Conservation (phyloP, 805 yeast species). For the Blastobotrys parvus region DNA sequence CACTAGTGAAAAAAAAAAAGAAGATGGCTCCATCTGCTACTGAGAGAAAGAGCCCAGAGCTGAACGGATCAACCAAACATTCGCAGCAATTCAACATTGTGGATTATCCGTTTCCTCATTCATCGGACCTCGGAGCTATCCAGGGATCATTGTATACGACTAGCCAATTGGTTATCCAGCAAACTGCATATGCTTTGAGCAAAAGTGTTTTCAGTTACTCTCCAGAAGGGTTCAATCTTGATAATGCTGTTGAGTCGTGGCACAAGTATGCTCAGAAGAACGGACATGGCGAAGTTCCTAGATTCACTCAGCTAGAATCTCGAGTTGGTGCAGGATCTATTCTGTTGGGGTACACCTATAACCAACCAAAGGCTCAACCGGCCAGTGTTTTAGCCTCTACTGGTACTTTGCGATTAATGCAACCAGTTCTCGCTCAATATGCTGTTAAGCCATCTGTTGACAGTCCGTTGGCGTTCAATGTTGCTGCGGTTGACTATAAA, state of each 20-base stretch:
- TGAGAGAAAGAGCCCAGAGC: background rate
- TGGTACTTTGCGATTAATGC: constrained; percentile 60
- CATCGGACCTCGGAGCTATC: constrained; percentile 15
- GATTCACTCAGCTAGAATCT: constrained; percentile 48
- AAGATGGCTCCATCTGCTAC: constrained; percentile 1
- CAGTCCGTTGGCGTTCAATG: constrained; percentile 59
- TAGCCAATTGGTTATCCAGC: constrained; percentile 25
- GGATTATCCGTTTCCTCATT: constrained; percentile 6
- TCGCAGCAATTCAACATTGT: background rate
- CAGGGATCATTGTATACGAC: constrained; percentile 19
- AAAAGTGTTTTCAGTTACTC: constrained; percentile 47
- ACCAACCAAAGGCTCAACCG: constrained; percentile 20
- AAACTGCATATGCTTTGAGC: constrained; percentile 27
- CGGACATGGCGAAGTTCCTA: constrained; percentile 51
- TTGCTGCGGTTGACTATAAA: constrained; percentile 65
- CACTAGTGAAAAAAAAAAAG: background rate
- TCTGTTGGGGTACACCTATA: constrained; percentile 58
- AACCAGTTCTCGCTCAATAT: constrained; percentile 41
- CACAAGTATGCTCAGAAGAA: constrained; percentile 41
- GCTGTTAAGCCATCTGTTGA: constrained; percentile 28
- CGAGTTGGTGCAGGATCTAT: constrained; percentile 80
- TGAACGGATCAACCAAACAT: background rate
- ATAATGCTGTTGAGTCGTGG: constrained; percentile 57
- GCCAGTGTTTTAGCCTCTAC: constrained; percentile 52
- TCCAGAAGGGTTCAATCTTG: constrained; percentile 54